These are phyloP conservation scores for Purpureocillium takamizusanense DNA, from an alignment of 2,329 filamentous ascomycete genomes.

Conservation along the genomic window DNA sequence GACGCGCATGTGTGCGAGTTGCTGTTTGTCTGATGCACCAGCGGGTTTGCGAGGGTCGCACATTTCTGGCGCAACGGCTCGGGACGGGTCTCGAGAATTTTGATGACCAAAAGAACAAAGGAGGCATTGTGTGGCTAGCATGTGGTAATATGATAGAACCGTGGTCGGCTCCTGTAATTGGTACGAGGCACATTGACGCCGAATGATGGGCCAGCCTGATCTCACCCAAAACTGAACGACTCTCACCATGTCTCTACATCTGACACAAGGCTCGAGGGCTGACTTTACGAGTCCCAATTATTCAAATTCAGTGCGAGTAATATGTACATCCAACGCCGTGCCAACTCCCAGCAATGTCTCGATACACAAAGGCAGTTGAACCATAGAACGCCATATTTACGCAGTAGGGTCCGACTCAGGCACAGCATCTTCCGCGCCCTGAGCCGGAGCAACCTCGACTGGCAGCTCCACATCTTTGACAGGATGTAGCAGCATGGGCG, in stretches of 20 bases:
- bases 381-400: slow-evolving; percentile 6
- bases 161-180: not conserved
- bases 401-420: slow-evolving; percentile 37
- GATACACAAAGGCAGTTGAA: no score
- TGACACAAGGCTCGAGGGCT: no score
- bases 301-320: no score
- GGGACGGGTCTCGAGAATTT: slow-evolving; percentile 3
- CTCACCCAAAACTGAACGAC: no score
- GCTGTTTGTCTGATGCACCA: slow-evolving; percentile 1
- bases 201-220: no score
- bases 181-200: not conserved
- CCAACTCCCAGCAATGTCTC: slow-evolving; percentile 2
- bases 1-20: not conserved
- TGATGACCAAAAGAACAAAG: slow-evolving; percentile 2
- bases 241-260: no score
- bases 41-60: slow-evolving; percentile 1
- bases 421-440: slow-evolving; percentile 27
- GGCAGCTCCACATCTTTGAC: slow-evolving; percentile 67
- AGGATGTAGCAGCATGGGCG: slow-evolving; percentile 82
- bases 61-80: slow-evolving; percentile 3
- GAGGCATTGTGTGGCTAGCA: slow-evolving; percentile 1
- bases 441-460: slow-evolving; percentile 46
- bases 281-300: no score
- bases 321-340: slow-evolving; percentile 2
- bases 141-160: slow-evolving; percentile 2